These are phyloP conservation scores for Lantana camara DNA, from an alignment of 257 asterid species.

Conservation along the genomic window DNA sequence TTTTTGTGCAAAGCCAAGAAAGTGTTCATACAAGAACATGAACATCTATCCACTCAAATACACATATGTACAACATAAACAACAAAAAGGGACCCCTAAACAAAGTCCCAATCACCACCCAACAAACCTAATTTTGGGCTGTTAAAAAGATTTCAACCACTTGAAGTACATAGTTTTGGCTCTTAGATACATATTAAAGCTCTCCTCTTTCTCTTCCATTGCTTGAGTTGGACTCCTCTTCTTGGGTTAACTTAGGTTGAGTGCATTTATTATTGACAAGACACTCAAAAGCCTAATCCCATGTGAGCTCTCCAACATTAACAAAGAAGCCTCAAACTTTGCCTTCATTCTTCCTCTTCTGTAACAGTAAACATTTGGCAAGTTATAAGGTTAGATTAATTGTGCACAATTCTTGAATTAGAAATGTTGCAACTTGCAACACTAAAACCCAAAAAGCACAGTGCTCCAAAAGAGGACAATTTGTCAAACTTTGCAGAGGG, in stretches of 20 bases:
- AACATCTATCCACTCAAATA: conserved; percentile 21
- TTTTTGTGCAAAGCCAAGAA: conserved; percentile 14
- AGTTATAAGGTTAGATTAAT: conserved; percentile 5
- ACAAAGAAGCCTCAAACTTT: conserved; percentile 23
- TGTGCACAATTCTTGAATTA: conserved; percentile 18
- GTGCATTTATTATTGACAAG: conserved; percentile 43
- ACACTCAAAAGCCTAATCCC: conserved; percentile 58
- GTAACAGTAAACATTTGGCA: conserved; percentile 13
- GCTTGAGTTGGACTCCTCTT: conserved; percentile 39
- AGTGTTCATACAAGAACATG: conserved; percentile 27
- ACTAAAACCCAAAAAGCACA: conserved; percentile 9
- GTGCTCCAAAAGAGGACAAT: neutral
- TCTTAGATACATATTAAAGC: conserved; percentile 18
- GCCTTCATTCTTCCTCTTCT: conserved; percentile 32
- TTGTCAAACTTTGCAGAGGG: neutral
- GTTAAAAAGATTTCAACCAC: conserved; percentile 17
- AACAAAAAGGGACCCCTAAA: conserved; percentile 13
- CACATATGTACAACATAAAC: conserved; percentile 31
- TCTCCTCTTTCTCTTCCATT: conserved; percentile 16
- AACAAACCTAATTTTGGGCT: conserved; percentile 18
- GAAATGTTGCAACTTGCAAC: conserved; percentile 2
- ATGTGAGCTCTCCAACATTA: conserved; percentile 35
- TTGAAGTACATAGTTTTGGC: conserved; percentile 21
- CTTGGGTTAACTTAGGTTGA: conserved; percentile 49
- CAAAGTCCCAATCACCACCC: conserved; percentile 21